These are phyloP conservation scores for Gaultheria prostrata DNA, from an alignment of 148 eudicot species.

Conservation along the genomic window DNA sequence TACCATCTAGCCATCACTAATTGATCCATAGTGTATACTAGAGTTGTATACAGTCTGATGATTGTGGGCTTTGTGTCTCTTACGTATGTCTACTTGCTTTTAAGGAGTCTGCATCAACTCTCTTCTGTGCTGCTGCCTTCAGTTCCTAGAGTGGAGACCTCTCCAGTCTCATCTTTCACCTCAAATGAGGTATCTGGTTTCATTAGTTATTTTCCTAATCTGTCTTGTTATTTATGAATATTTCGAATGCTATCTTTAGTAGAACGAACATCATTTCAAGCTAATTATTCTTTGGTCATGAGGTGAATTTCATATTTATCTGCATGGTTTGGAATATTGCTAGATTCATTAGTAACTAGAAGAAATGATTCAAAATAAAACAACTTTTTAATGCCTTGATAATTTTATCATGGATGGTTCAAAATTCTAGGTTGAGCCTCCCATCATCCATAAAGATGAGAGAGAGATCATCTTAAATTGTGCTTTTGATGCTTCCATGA, in stretches of 20 bases:
- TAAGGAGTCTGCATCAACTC: conserved; percentile 81
- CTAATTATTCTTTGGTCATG: background rate
- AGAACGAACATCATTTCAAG: background rate
- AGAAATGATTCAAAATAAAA: background rate
- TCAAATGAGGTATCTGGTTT: conserved; percentile 49
- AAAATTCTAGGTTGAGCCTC: background rate
- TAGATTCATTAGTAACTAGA: background rate
- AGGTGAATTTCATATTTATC: background rate
- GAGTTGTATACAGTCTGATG: background rate
- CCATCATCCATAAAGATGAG: background rate
- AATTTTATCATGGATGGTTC: background rate
- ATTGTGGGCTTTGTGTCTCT: conserved; percentile 17
- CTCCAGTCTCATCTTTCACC: conserved; percentile 35
- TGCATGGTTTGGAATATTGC: background rate
- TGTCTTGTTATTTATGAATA: background rate
- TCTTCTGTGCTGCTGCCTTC: conserved; percentile 47
- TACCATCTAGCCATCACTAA: background rate
- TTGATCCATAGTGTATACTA: background rate
- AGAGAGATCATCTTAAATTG: background rate
- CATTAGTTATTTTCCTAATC: background rate
- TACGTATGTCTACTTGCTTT: conserved; percentile 17
- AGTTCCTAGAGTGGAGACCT: conserved; percentile 26
- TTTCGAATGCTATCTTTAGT: background rate
- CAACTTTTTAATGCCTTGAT: background rate
- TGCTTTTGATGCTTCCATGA: background rate